Evolutionary conservation across 23 red algal species (phyloP), one percentile per base, ranked within the genome.

Genomic region (Gracilaria caudata): DNA sequence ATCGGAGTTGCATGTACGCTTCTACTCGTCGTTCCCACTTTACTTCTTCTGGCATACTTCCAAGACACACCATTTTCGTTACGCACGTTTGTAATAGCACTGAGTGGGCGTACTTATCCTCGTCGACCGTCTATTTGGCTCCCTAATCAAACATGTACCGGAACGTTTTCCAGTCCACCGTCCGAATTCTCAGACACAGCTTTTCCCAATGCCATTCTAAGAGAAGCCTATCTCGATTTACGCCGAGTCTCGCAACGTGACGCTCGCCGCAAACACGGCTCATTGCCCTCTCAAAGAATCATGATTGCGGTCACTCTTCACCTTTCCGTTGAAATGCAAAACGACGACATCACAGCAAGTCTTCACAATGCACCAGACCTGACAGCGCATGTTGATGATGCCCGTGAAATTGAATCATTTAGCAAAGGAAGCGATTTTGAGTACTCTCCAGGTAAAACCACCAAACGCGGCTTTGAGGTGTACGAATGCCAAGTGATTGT

Each of bases 191-290:
- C 87, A 21, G 56, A 72, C 21, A 49, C 33, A 35, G 32, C 29
- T 7, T 91, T 91, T 63, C 87, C 87, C 4, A 34, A 82, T 44
- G 78, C 78, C 16, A n/a, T 82, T 32, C 36, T 91, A 21, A 77
- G 87, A 57, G 87, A 91, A 30, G 65, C 47, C 63, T 75, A 80
- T 33, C 45, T 81, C 24, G 87, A 91, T 35, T 25, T 20, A 17
- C 77, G 87, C 7, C 87, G 63, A 55, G 49, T 45, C 26, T 75
- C 70, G 0, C 70, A 46, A 16, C 70, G 40, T 33, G 6, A 54
- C 8, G 65, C 76, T 7, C 45, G 38, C 17, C 36, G 38, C 66
- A 56, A 68, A 49, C 39, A 55, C 34, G 36, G 53, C 7, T 10
- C 56, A 12, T 21, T 57, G 12, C 30, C 75, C 6, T 14, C 26